Percentiles rank a stretch among this genome's conserved stretches.
Evolutionary conservation across 495 filamentous ascomycete genomes (phyloP).

Genomic region (Cercophora scortea): DNA sequence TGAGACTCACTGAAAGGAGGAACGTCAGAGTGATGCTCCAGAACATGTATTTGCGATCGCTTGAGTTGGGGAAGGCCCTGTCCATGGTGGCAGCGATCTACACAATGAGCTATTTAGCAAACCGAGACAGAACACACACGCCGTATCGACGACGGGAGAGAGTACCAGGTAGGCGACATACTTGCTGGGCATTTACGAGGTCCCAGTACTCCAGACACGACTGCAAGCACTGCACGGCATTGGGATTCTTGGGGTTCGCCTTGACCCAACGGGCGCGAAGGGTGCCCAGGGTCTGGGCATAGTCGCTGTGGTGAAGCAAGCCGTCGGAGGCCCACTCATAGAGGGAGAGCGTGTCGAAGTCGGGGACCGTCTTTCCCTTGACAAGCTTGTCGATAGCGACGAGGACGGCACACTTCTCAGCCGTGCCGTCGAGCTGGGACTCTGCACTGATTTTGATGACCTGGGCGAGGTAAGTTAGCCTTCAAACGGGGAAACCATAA

Average conservation of each 20-base stretch:
- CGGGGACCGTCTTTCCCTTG: conserved; percentile 27
- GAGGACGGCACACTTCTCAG: conserved; percentile 24
- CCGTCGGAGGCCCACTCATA: conserved; percentile 32
- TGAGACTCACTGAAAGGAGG: conserved; percentile 34
- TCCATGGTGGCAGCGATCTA: conserved; percentile 38
- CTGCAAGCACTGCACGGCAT: conserved; percentile 30
- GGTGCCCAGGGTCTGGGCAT: conserved; percentile 32
- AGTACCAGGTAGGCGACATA: conserved; percentile 7
- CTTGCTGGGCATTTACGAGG: conserved; percentile 42
- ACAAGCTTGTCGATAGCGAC: conserved; percentile 29
- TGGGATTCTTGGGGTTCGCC: conserved; percentile 30
- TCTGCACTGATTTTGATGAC: conserved; percentile 37
- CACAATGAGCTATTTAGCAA: background rate
- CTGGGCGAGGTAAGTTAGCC: conserved; percentile 11
- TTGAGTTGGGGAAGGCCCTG: conserved; percentile 27
- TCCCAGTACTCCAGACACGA: conserved; percentile 37
- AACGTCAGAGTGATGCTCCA: conserved; percentile 36
- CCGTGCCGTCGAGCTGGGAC: conserved; percentile 33
- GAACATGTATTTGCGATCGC: conserved; percentile 34
- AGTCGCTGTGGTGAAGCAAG: conserved; percentile 20
- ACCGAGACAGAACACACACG: background rate
- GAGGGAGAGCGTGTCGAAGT: conserved; percentile 34
- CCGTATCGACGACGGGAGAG: background rate
- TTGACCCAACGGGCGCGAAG: conserved; percentile 35
- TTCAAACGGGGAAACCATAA: too few species aligned